Percentiles rank a stretch among this genome's conserved stretches.
Conservation (phyloP, 495 filamentous ascomycete genomes). For the Penicillium verhagenii region DNA sequence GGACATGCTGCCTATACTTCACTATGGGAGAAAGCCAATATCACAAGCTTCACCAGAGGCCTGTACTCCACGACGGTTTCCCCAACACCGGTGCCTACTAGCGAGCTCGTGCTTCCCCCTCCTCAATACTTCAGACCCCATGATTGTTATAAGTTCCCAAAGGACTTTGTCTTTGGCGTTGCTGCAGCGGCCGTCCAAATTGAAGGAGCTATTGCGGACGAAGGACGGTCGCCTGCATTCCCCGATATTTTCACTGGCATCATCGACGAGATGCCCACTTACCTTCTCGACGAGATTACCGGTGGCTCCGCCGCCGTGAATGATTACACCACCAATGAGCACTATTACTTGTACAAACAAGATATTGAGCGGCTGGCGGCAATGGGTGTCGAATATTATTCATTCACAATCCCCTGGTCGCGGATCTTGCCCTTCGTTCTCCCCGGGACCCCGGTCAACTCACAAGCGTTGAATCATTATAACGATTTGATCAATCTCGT, state of each 20-base stretch:
- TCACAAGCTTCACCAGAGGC: too few species aligned
- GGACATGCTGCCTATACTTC: too few species aligned
- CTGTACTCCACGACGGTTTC: neutral
- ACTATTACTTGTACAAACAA: neutral
- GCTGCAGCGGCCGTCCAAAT: neutral
- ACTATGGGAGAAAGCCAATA: too few species aligned
- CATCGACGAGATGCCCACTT: too few species aligned
- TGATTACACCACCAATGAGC: neutral
- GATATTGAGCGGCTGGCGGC: neutral
- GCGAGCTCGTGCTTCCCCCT: neutral
- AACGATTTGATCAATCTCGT: neutral
- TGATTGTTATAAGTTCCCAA: neutral
- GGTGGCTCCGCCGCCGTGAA: neutral
- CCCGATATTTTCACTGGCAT: too few species aligned
- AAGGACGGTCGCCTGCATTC: too few species aligned
- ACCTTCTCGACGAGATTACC: too few species aligned
- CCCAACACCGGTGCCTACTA: neutral
- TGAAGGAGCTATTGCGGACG: neutral
- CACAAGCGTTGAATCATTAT: neutral
- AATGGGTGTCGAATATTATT: neutral
- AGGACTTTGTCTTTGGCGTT: neutral
- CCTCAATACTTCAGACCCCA: too few species aligned
- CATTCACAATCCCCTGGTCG: neutral
- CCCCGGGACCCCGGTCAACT: neutral
- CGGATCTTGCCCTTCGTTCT: neutral